Base-by-base conservation (phyloP, 768 basidiomycete species). In the Amanita polypyramis region DNA sequence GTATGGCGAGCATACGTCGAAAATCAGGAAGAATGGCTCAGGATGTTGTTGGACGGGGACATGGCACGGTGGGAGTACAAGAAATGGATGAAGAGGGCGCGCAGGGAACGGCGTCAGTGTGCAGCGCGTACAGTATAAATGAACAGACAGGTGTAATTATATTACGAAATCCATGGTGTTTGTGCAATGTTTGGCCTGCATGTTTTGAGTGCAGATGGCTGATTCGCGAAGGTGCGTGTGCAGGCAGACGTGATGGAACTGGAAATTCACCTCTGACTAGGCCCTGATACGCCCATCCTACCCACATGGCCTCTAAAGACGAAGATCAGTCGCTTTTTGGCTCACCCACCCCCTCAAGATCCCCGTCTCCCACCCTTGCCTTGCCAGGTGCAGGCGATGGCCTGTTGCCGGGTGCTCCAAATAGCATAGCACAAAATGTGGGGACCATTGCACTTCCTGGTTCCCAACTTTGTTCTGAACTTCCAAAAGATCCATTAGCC, bases 391-490 rank as follows among this genome's bases (percentile, higher is more conserved):
- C 65, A 52, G 62, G 62, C 52, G 56, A 38, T 32, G 55, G 59
- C 51, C 11, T 33, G 32, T 32, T 19, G 14, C 56, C 59, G 54
- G 47, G 46, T 43, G 49, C 55, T 49, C 54, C 54, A 49, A 53
- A 57, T 58, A 57, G 58, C 65, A 65, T 69, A 66, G 67, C 73
- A 80, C 75, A 85, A 84, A 88, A 90, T 77, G 87, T 90, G 86
- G 86, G 85, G 86, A 83, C 86, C 85, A 88, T 88, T 89, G 87
- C 87, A 89, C 87, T 89, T 86, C 85, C 85, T 88, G 87, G 86
- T 79, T 85, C 85, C 85, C 86, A 84, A 72, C 74, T 70, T 66
- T 73, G 71, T 85, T 84, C 84, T 88, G 83, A 89, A 88, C 74
- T 81, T 69, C 76, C 85, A 69, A 74, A 82, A 72, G 69, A 78